These are phyloP conservation scores for Leccinum solheimii DNA, from an alignment of 1,284 basidiomycete species.

Conservation along the genomic window DNA sequence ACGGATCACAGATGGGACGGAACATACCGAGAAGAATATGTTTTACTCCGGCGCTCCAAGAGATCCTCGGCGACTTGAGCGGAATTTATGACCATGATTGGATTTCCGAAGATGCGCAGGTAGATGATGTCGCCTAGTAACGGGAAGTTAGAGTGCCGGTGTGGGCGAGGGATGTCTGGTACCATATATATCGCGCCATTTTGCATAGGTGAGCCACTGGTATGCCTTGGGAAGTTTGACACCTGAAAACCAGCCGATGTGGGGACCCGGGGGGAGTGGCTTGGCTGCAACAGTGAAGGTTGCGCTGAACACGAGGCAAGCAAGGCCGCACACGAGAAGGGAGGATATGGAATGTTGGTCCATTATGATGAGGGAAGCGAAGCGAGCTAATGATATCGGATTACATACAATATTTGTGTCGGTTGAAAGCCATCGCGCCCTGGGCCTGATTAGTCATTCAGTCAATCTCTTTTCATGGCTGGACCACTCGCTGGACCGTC, in stretches of 20 bases:
- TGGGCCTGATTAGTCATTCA: neutral
- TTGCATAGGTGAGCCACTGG: slow-evolving; percentile 49
- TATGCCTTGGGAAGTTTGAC: slow-evolving; percentile 39
- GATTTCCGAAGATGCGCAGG: slow-evolving; percentile 47
- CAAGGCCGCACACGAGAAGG: slow-evolving; percentile 12
- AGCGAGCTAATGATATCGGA: neutral
- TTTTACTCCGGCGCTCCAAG: slow-evolving; percentile 44
- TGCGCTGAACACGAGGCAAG: slow-evolving; percentile 11
- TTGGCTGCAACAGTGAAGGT: neutral
- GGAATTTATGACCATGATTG: slow-evolving; percentile 49
- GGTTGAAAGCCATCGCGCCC: neutral
- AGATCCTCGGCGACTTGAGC: slow-evolving; percentile 42
- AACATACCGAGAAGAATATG: slow-evolving; percentile 46
- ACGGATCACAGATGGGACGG: neutral
- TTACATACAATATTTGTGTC: neutral
- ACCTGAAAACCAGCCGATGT: slow-evolving; percentile 38
- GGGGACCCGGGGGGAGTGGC: slow-evolving; percentile 46
- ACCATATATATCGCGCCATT: slow-evolving; percentile 50
- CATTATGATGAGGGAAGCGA: neutral
- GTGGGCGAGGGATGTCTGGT: neutral
- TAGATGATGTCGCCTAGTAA: slow-evolving; percentile 48
- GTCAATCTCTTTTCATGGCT: slow-evolving; percentile 28
- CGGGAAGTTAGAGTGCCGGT: neutral
- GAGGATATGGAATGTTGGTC: neutral
- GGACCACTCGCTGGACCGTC: slow-evolving; percentile 66